Evolutionary conservation across 495 filamentous ascomycete genomes (phyloP).

Genomic region (Tuber melanosporum): DNA sequence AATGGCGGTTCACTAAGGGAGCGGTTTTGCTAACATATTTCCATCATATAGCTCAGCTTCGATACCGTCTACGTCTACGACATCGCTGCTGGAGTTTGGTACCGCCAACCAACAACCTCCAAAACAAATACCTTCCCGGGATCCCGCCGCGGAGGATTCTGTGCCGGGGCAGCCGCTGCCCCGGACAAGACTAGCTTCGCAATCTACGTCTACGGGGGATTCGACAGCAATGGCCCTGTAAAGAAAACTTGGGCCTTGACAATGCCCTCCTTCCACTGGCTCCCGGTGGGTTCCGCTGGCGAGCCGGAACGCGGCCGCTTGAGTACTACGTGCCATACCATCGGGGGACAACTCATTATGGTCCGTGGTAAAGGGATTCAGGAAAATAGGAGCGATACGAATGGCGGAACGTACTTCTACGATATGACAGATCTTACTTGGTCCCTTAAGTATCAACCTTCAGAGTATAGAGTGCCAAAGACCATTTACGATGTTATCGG

Average conservation of each 20-base stretch:
- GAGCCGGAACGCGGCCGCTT: not conserved
- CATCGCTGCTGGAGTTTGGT: not conserved
- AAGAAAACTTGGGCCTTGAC: not conserved
- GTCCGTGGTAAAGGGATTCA: not conserved
- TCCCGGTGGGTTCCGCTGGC: not conserved
- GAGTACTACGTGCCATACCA: not conserved
- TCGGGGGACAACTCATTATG: not conserved
- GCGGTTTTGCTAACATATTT: not conserved
- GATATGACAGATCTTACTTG: not conserved
- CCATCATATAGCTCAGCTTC: not conserved
- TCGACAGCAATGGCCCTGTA: not conserved
- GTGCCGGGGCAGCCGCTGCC: not conserved
- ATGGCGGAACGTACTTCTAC: not conserved
- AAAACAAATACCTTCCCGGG: not conserved
- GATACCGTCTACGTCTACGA: not conserved
- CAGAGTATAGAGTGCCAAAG: conserved; percentile 16
- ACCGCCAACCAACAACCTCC: not conserved
- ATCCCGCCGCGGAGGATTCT: not conserved
- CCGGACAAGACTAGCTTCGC: conserved; percentile 2
- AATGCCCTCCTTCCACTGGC: not conserved
- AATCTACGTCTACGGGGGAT: not conserved
- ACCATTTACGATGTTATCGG: conserved; percentile 13
- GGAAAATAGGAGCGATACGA: not conserved
- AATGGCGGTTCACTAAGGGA: not conserved
- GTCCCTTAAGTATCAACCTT: not conserved